Evolutionary conservation across 2,329 filamentous ascomycete genomes (phyloP), one percentile per base, ranked within the genome.

Genomic region (Botrytis deweyae): DNA sequence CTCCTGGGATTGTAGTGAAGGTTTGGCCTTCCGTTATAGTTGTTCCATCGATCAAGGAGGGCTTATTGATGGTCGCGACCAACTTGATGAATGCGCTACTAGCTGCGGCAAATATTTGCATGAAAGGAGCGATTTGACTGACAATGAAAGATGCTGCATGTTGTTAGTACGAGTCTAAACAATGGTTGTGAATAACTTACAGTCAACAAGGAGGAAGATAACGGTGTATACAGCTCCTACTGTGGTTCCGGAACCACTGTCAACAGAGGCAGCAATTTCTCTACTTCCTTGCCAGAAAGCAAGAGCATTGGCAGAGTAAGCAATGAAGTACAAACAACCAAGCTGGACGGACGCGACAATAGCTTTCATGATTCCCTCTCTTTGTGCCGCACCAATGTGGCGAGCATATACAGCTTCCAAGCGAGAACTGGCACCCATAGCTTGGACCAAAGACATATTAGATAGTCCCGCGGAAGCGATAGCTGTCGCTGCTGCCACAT

Each of bases 281-380:
- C 55, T 49, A 36, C 68, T 87, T 70, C 87, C 88, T 78, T 88
- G 84, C 86, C 87, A 89, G 76, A 88, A 89, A 1, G 87, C 87
- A 6, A 89, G 80, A 20, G 85, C 87, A 78, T 88, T 88, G 4
- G 86, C 86, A 5, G 86, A 84, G 44, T 72, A 72, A 25, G 62
- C 62, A 52, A 72, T 72, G 33, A 72, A 72, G 36, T 65, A 65
- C 22, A 89, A 79, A 20, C 86, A 78, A 36, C 87, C 87, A 33
- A 85, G 82, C 76, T 87, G 86, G 0, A 86, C 81, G 18, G 84
- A 87, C 59, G 84, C 82, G 1, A 83, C 82, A 0, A 83, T 79
- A 3, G 86, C 83, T 76, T 88, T 89, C 75, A 85, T 85, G 73
- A 86, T 79, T 6, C 84, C 86, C 65, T 84, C 82, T 3, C 77